Percentiles rank a stretch among this genome's conserved stretches.
phyloP scores from a whole-genome alignment of 1,139 yeast genomes.

The Debaryomycetaceae sp. region DNA sequence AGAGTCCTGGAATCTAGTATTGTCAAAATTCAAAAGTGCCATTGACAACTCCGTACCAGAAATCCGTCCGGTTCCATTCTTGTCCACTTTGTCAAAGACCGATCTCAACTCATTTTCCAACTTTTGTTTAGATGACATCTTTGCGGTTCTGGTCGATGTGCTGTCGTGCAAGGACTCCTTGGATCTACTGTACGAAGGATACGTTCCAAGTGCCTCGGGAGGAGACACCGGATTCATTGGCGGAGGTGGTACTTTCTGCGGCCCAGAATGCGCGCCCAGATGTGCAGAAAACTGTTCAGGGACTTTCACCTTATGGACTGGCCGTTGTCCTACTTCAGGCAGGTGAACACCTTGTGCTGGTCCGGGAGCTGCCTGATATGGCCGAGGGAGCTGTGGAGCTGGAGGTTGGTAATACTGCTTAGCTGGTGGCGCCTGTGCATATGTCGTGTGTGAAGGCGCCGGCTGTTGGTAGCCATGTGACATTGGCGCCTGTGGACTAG shows the following conservation, averaged over 20 bases:
- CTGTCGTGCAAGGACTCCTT: constrained; percentile 14
- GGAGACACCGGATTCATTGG: not conserved
- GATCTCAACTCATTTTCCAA: constrained; percentile 50
- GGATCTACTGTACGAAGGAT: constrained; percentile 7
- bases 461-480: constrained; percentile 7
- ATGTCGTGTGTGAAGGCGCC: constrained; percentile 3
- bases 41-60: constrained; percentile 57
- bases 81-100: constrained; percentile 55
- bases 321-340: constrained; percentile 4
- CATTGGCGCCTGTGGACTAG: not conserved
- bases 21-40: constrained; percentile 65
- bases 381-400: constrained; percentile 6
- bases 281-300: constrained; percentile 4
- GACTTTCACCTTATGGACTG: constrained; percentile 3
- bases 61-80: constrained; percentile 52
- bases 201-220: constrained; percentile 1
- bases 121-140: constrained; percentile 26
- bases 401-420: constrained; percentile 12
- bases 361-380: constrained; percentile 9
- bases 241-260: constrained; percentile 18
- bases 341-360: not conserved
- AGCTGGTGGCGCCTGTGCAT: constrained; percentile 1
- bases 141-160: constrained; percentile 3
- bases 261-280: constrained; percentile 6
- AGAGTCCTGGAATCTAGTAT: constrained; percentile 59